A percentile compares a stretch with the other conserved stretches of the same genome.
Conservation (phyloP, 2,329 filamentous ascomycete species). For the Calonectria hongkongensis region DNA sequence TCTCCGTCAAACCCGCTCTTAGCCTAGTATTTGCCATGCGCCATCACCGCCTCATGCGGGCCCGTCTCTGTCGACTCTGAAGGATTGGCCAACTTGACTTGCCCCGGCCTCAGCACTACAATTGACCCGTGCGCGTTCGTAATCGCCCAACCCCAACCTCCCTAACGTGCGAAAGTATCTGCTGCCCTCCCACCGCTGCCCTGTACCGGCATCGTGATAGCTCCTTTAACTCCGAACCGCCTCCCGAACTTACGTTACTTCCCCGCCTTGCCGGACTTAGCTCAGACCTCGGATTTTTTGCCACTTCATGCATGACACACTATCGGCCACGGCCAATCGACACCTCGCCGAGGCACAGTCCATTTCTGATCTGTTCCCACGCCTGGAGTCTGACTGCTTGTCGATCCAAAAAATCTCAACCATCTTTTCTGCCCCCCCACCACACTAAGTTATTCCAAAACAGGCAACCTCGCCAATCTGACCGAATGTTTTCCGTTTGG, state of each 20-base stretch:
- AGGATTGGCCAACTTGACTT: conserved; percentile 23
- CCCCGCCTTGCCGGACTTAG: conserved; percentile 52
- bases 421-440: neutral
- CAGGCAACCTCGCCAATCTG: conserved; percentile 26
- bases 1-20: neutral
- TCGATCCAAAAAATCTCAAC: neutral
- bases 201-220: conserved; percentile 22
- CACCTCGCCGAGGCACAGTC: conserved; percentile 11
- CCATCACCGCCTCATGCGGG: conserved; percentile 25
- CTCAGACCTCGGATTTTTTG: conserved; percentile 48
- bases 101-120: conserved; percentile 19
- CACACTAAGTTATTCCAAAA: conserved; percentile 13
- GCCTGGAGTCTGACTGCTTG: neutral
- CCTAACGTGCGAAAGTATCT: conserved; percentile 26
- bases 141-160: conserved; percentile 4
- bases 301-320: conserved; percentile 35
- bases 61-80: conserved; percentile 17
- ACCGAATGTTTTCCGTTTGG: neutral
- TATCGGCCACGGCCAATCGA: conserved; percentile 42
- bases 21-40: conserved; percentile 18
- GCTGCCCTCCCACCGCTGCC: conserved; percentile 16
- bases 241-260: conserved; percentile 40
- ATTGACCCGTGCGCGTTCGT: conserved; percentile 24
- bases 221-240: conserved; percentile 46
- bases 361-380: neutral